Evolutionary conservation across 305 asterid genomes (phyloP).

Genomic region (Lippia alba): DNA sequence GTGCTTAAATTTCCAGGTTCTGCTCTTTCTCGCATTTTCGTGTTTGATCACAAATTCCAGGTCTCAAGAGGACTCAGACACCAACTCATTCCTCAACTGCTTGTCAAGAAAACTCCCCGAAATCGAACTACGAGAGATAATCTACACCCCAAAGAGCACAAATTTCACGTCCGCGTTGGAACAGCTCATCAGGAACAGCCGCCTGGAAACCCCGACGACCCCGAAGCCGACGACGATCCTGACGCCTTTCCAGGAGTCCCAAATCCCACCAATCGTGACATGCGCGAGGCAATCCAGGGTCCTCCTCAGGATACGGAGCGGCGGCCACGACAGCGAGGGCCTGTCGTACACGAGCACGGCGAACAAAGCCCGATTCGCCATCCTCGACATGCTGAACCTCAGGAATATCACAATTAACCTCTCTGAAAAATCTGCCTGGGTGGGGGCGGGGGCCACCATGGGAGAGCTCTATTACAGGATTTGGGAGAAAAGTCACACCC

Average conservation of each 20-base stretch:
- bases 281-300: conserved; percentile 33
- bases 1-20: background rate
- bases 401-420: conserved; percentile 29
- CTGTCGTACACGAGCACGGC: conserved; percentile 33
- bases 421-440: conserved; percentile 38
- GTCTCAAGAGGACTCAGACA: background rate
- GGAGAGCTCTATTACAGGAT: conserved; percentile 45
- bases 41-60: background rate
- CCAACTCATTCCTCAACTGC: background rate
- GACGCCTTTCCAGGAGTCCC: conserved; percentile 29
- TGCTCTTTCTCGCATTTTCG: background rate
- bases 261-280: conserved; percentile 17
- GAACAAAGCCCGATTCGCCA: conserved; percentile 17
- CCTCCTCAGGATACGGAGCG: conserved; percentile 42
- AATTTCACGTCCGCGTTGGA: background rate
- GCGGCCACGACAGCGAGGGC: conserved; percentile 48
- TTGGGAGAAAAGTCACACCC: conserved; percentile 33
- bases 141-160: background rate
- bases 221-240: conserved; percentile 35
- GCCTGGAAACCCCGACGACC: conserved; percentile 40
- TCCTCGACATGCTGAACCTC: conserved; percentile 41
- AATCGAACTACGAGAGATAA: background rate
- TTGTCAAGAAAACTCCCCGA: background rate
- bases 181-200: background rate
- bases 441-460: conserved; percentile 36